These are phyloP conservation scores for Ophioceras dolichostomum DNA, from an alignment of 2,329 filamentous ascomycete genomes.

Conservation along the genomic window DNA sequence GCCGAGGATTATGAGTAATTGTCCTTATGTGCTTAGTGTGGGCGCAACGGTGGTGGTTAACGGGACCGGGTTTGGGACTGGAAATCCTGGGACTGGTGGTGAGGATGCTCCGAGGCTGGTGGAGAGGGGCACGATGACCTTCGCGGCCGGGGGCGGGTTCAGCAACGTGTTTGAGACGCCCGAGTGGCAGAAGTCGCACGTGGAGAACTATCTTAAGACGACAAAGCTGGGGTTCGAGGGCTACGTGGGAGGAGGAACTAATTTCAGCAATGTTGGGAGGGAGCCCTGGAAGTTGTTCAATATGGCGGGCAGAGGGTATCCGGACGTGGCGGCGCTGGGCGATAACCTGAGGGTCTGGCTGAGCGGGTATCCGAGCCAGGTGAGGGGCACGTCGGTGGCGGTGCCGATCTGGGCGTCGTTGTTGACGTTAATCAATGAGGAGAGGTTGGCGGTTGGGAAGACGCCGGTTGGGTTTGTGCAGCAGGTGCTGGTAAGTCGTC, in stretches of 20 bases:
- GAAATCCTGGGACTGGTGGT: constrained; percentile 2
- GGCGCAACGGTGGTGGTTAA: constrained; percentile 15
- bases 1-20: constrained; percentile 14
- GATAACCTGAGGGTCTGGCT: constrained; percentile 14
- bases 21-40: constrained; percentile 37
- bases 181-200: constrained; percentile 27
- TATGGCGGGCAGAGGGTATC: constrained; percentile 13
- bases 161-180: constrained; percentile 31
- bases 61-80: constrained; percentile 1
- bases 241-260: constrained; percentile 8
- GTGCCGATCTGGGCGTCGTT: constrained; percentile 46
- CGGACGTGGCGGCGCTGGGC: constrained; percentile 14
- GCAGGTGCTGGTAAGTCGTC: constrained; percentile 10
- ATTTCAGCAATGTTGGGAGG: constrained; percentile 6
- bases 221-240: constrained; percentile 8
- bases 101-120: too few species aligned
- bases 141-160: constrained; percentile 29
- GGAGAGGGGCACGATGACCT: constrained; percentile 11
- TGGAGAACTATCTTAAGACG: constrained; percentile 1
- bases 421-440: constrained; percentile 51
- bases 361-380: constrained; percentile 17
- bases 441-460: constrained; percentile 35
- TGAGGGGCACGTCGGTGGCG: constrained; percentile 41
- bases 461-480: constrained; percentile 22
- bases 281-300: constrained; percentile 10